Evolutionary conservation across 2,329 filamentous ascomycete species (phyloP), one percentile per base, ranked within the genome.

Genomic region (Penicillium decumbens): DNA sequence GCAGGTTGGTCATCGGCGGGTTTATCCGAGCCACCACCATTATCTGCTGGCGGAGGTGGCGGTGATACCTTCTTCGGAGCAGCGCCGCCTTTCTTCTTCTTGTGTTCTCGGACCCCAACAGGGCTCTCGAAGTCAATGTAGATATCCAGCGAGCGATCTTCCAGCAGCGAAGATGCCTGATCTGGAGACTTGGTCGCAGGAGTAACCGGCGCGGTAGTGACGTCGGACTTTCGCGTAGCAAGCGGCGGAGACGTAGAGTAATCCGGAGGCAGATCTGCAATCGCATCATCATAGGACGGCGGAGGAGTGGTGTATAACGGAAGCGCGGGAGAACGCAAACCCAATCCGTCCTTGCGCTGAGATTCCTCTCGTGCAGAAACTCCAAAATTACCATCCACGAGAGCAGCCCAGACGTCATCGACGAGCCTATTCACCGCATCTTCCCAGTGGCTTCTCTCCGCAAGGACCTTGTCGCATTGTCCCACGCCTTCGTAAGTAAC

Each of bases 201-300:
- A 20, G 33, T 44, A 4, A 43, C 39, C 0, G 55, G 54, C 6
- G 55, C 52, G 6, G 50, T 43, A 6, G 50, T 43, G 5, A 41
- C 25, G 8, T 52, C 35, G 3, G 45, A 42, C 49, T 59, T 64
- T 23, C 53, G 57, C 35, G 61, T 53, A 12, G 66, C 66, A n/a
- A 65, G 46, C 4, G 56, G 57, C 15, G 65, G 61, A 20, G 63
- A 35, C n/a, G 51, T 47, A 37, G 57, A 54, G 45, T 71, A 70
- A 50, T 64, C 64, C 6, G 68, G 68, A 35, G 68, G 68, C 10
- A 67, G 55, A 50, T 71, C 67, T 35, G 43, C 50, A 25, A 65
- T 43, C 15, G 58, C 67, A 48, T 70, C 64, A 20, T 63, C 52
- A 47, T 71, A 71, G 18, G 66, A 53, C 10, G 68, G 67, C 13